Evolutionary conservation across 306 rosid genomes (phyloP).

Genomic region (Cucumis melo): DNA sequence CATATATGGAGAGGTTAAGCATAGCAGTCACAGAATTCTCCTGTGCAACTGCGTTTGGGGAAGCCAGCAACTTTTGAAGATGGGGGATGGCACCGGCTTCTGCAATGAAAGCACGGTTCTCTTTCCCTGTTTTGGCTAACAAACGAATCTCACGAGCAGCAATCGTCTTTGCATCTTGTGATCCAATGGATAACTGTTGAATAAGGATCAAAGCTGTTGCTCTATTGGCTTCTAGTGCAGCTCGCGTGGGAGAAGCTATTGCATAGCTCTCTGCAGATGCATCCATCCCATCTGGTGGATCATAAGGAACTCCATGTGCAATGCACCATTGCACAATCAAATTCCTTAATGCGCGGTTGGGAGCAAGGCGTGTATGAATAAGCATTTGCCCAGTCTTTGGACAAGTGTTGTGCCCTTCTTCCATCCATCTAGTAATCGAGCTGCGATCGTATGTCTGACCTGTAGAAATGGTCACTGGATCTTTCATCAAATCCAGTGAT

Average conservation of each 20-base stretch:
- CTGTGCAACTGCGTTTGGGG: conserved; percentile 63
- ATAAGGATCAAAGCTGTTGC: conserved; percentile 63
- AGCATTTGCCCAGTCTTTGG: conserved; percentile 93
- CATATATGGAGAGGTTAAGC: conserved; percentile 79
- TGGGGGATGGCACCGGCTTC: conserved; percentile 91
- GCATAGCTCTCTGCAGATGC: conserved; percentile 32
- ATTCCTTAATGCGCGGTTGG: conserved; percentile 69
- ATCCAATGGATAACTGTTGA: conserved; percentile 52
- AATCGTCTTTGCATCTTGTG: conserved; percentile 41
- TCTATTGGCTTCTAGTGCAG: conserved; percentile 61
- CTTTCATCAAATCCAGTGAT: conserved; percentile 77
- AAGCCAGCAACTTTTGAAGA: conserved; percentile 47
- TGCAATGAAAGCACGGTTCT: conserved; percentile 77
- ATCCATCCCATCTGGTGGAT: conserved; percentile 42
- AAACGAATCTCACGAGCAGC: conserved; percentile 89
- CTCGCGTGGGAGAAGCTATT: conserved; percentile 52
- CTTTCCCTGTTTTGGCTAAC: conserved; percentile 77
- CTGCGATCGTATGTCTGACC: conserved; percentile 87
- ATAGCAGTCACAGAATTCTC: conserved; percentile 92
- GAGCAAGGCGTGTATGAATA: conserved; percentile 43
- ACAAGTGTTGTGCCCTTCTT: conserved; percentile 83
- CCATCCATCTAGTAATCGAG: conserved; percentile 81
- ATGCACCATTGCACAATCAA: conserved; percentile 73
- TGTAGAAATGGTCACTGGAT: conserved; percentile 69
- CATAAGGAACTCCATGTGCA: conserved; percentile 72